phyloP scores from a whole-genome alignment of 164 flowering plant genomes.

The Hamamelis virginiana region DNA sequence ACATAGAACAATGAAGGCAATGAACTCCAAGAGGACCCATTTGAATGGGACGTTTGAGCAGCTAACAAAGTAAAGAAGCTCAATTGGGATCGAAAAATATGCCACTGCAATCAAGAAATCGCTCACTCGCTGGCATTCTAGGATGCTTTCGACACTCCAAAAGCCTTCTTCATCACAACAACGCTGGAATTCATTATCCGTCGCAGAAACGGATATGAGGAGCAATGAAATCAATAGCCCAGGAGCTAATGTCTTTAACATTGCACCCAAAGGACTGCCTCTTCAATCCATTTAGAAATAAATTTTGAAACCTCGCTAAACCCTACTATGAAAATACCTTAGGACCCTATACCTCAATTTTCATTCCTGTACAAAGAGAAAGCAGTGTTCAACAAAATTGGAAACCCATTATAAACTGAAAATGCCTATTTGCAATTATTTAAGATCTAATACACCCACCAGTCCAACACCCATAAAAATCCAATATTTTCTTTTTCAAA shows the following conservation, averaged over 20 bases:
- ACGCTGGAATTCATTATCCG: conserved; percentile 39
- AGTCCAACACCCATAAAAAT: neutral
- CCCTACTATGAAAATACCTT: neutral
- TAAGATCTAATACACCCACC: conserved; percentile 1
- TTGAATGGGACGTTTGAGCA: conserved; percentile 93
- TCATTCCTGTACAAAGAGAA: conserved; percentile 16
- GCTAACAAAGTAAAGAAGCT: conserved; percentile 89
- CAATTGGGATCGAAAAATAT: conserved; percentile 91
- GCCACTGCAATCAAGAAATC: conserved; percentile 94
- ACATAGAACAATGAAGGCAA: conserved; percentile 94
- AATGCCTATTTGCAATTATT: neutral
- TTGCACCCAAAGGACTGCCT: conserved; percentile 36
- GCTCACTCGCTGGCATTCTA: conserved; percentile 77
- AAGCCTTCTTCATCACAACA: conserved; percentile 88
- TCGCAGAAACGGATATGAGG: conserved; percentile 38
- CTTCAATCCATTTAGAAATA: conserved; percentile 31
- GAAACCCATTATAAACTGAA: conserved; percentile 2
- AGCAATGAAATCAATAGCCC: conserved; percentile 43
- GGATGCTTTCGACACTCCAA: conserved; percentile 70
- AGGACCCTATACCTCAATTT: conserved; percentile 1
- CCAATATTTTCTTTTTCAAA: neutral
- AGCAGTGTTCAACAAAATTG: neutral
- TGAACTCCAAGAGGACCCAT: conserved; percentile 90
- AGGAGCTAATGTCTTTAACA: conserved; percentile 54
- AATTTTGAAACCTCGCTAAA: neutral